Evolutionary conservation across 176 grass and related monocot genomes (phyloP), one percentile per base, ranked within the genome.

Genomic region (Alloteropsis semialata): DNA sequence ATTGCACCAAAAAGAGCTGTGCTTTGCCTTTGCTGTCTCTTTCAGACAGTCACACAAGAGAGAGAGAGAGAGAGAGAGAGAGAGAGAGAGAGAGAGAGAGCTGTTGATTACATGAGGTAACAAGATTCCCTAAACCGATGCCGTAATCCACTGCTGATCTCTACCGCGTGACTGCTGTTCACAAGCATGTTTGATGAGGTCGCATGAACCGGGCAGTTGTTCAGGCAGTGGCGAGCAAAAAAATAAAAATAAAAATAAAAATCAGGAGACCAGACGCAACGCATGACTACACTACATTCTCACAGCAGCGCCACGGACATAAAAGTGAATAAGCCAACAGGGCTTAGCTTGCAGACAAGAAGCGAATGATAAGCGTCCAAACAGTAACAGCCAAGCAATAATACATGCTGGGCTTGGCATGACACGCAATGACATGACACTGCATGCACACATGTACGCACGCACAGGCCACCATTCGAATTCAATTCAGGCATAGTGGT

Each of bases 151-250:
- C 66, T 67, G 36, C 57, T 6, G 4, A 37, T 56, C 80, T 73
- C 74, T 6, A 71, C 29, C 17, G 65, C 44, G 36, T 85, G 87
- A 85, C 88, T 71, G 77, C 53, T 36, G n/a, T n/a, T n/a, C 64
- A 27, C 13, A 42, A 15, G 33, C 53, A 4, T 36, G 39, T 50
- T 71, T 62, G 7, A 59, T 39, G 42, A 48, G 27, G 18, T 39
- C 13, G 82, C 48, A 18, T 30, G 81, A 18, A 11, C 50, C 18
- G 38, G 38, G 54, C 57, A 28, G 54, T 49, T 62, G 68, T 27
- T 41, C 55, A 81, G 55, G 56, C 37, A 0, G 18, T 48, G 45
- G 32, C 82, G 62, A 66, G 72, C 25, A 56, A 77, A 70, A 50
- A 16, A 30, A 61, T n/a, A 24, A 14, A n/a, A n/a, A n/a, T n/a